Base-by-base conservation (phyloP, 345 rosid species). In the Trapa bicornis region DNA sequence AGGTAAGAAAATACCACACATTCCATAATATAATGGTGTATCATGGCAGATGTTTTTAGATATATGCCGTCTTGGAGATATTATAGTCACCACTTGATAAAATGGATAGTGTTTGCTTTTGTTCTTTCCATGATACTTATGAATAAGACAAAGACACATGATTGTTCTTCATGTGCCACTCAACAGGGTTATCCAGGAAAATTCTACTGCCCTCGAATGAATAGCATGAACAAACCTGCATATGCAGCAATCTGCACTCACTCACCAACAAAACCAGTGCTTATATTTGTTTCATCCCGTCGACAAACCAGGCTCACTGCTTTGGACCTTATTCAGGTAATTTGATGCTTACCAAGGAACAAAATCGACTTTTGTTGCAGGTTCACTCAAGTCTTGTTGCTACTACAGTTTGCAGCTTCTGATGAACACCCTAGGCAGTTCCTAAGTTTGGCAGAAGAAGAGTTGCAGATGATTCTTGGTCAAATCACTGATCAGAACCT, bases 231-330 rank as follows among this genome's bases (percentile, higher is more conserved):
- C 68, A 93, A 90, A 77, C 98, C 98, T 73, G 87, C 98, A 70
- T 93, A 93, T 80, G 98, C 98, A 71, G 98, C 98, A 75, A 93
- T 93, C 72, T 85, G 94, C 69, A 90, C 98, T 68, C 97, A 88
- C 79, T 93, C 98, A 75, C 96, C 98, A 3, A 84, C 87, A 67
- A 93, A 93, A 74, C 98, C 98, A 47, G 96, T 88, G 72, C 94
- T 93, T 73, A 93, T 93, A 71, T 93, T 93, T 74, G 98, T 93
- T 66, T 93, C 98, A 52, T 93, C 98, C 64, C 96, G 98, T 68
- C 91, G 98, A 57, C 98, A 93, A 80, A 93, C 98, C 64, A 88
- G 98, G 82, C 97, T 93, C 61, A 93, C 98, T 9, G 97, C 98
- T 17, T 80, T 93, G 72, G 98, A 93, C 82, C 92, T 93, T 76